phyloP scores from a whole-genome alignment of 1,284 basidiomycete genomes.

The Rhizoctonia solani region DNA sequence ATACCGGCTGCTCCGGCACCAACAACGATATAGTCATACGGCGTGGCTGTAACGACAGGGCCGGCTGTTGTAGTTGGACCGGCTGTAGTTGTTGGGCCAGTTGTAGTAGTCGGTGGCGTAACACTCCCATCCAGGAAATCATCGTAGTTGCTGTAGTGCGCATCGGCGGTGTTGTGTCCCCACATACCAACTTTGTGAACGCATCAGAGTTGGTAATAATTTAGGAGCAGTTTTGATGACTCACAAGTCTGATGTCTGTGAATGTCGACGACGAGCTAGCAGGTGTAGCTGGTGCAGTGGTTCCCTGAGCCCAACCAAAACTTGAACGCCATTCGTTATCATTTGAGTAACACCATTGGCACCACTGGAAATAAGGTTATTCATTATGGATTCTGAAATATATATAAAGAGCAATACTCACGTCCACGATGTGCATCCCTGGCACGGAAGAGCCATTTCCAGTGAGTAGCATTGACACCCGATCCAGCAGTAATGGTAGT shows the following conservation, averaged over 20 bases:
- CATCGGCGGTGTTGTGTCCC: conserved; percentile 55
- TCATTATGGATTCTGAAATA: no score
- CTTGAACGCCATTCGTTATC: conserved; percentile 49
- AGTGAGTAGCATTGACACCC: conserved; percentile 56
- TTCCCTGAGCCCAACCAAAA: conserved; percentile 60
- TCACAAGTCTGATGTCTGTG: conserved; percentile 53
- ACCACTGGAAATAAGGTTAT: no score
- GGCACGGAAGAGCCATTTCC: conserved; percentile 62
- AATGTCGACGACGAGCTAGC: conserved; percentile 50
- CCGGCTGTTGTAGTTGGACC: conserved; percentile 44
- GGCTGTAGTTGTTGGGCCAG: conserved; percentile 43
- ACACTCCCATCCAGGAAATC: conserved; percentile 57
- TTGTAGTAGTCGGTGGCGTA: conserved; percentile 43
- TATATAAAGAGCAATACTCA: conserved; percentile 2
- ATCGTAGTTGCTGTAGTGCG: conserved; percentile 56
- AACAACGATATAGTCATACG: conserved; percentile 66
- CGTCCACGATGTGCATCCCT: conserved; percentile 52
- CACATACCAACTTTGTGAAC: conserved; percentile 69
- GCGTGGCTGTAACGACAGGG: conserved; percentile 52
- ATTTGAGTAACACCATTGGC: no score
- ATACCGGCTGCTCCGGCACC: conserved; percentile 59
- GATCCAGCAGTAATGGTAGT: conserved; percentile 50
- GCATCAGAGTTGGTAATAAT: no score
- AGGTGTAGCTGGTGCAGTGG: conserved; percentile 43
- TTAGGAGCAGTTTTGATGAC: no score